Conservation (phyloP, 2,329 filamentous ascomycete species). For the Pseudomassariella vexata region DNA sequence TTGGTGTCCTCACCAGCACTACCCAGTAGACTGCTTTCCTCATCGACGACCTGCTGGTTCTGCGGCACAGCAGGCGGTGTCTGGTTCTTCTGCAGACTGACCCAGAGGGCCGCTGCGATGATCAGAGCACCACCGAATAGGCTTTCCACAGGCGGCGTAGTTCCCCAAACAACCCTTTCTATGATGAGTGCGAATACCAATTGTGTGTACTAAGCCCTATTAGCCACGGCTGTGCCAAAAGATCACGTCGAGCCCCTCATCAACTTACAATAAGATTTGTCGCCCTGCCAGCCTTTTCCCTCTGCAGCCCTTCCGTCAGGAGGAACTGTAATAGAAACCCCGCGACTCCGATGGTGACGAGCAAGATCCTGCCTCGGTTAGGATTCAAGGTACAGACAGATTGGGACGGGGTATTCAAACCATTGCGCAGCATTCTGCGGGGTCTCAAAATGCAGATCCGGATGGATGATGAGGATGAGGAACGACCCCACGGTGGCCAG, state of each 20-base stretch:
- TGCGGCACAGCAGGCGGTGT: conserved; percentile 15
- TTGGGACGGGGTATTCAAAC: conserved; percentile 9
- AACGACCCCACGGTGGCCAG: conserved; percentile 62
- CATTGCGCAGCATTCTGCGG: conserved; percentile 39
- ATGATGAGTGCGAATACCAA: conserved; percentile 19
- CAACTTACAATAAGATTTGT: conserved; percentile 27
- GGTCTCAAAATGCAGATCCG: conserved; percentile 32
- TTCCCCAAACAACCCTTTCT: conserved; percentile 33
- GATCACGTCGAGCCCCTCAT: neutral
- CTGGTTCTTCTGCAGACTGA: conserved; percentile 33
- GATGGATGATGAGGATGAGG: conserved; percentile 46
- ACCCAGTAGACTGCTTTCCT: conserved; percentile 28
- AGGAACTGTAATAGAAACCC: conserved; percentile 78
- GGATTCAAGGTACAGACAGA: neutral
- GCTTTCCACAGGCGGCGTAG: conserved; percentile 30
- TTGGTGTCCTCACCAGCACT: neutral
- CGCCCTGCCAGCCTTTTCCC: conserved; percentile 49
- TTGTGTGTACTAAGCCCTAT: conserved; percentile 25
- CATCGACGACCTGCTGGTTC: conserved; percentile 19
- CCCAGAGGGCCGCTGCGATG: conserved; percentile 35
- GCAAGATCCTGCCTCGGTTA: conserved; percentile 37
- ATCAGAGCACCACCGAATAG: conserved; percentile 33
- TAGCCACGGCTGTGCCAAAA: neutral
- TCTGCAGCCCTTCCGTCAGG: conserved; percentile 64
- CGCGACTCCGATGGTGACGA: conserved; percentile 58